These are phyloP conservation scores for Aspergillus asperescens DNA, from an alignment of 495 filamentous ascomycete genomes.

Conservation along the genomic window DNA sequence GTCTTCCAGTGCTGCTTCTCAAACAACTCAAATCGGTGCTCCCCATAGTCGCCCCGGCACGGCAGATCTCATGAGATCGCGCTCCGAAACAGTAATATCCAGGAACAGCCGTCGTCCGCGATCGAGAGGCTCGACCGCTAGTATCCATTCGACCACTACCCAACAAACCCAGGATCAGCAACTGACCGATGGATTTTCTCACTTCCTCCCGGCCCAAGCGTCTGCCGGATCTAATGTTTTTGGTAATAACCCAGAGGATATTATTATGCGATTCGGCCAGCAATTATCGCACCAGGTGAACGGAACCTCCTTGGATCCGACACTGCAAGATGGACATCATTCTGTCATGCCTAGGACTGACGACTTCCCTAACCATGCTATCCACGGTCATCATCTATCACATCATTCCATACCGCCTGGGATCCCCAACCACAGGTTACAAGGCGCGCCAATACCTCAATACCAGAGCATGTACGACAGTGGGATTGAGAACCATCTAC, in stretches of 20 bases:
- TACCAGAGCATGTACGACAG: conserved; percentile 57
- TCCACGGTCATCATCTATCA: conserved; percentile 43
- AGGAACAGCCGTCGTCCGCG: conserved; percentile 60
- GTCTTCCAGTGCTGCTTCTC: conserved; percentile 32
- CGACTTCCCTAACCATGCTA: conserved; percentile 45
- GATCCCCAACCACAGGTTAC: conserved; percentile 25
- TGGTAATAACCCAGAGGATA: conserved; percentile 55
- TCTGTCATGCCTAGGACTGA: conserved; percentile 40
- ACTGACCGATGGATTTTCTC: conserved; percentile 42
- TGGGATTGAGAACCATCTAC: conserved; percentile 61
- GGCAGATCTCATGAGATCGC: conserved; percentile 46
- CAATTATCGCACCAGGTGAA: conserved; percentile 51
- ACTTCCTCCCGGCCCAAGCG: conserved; percentile 52
- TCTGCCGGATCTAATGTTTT: conserved; percentile 46
- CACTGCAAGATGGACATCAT: conserved; percentile 47
- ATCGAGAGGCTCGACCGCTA: conserved; percentile 83
- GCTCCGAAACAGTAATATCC: conserved; percentile 56
- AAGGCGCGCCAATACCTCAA: conserved; percentile 43
- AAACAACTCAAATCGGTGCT: conserved; percentile 34
- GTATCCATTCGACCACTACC: conserved; percentile 63
- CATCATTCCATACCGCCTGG: conserved; percentile 38
- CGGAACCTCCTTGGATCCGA: conserved; percentile 46
- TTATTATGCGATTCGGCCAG: conserved; percentile 54
- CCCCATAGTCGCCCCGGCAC: conserved; percentile 42
- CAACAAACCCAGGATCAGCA: conserved; percentile 63